Conservation (phyloP, 1,284 basidiomycete genomes). For the Nidula niveotomentosa region DNA sequence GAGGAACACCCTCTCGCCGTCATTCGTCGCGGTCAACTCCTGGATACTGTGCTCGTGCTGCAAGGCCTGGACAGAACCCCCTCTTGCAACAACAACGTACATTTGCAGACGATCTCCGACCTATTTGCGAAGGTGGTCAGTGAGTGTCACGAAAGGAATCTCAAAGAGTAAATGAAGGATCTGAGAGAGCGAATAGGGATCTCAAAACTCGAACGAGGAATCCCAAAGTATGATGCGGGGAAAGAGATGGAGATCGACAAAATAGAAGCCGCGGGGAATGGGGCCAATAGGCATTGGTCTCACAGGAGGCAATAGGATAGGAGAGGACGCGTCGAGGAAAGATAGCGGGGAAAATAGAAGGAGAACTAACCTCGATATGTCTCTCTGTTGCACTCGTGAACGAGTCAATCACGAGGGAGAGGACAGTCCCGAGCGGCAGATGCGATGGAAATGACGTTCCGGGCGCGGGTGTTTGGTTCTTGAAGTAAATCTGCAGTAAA, state of each 20-base stretch:
- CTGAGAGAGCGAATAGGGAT: slow-evolving; percentile 10
- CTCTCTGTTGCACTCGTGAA: slow-evolving; percentile 94
- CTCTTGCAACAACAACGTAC: slow-evolving; percentile 79
- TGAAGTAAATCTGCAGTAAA: slow-evolving; percentile 84
- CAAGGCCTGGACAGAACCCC: slow-evolving; percentile 62
- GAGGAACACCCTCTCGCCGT: slow-evolving; percentile 74
- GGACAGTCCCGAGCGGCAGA: slow-evolving; percentile 77
- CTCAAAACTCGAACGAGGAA: neutral
- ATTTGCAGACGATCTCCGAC: slow-evolving; percentile 95
- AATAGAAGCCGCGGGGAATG: neutral
- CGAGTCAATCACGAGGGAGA: slow-evolving; percentile 88
- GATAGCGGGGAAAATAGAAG: slow-evolving; percentile 8
- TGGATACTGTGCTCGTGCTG: slow-evolving; percentile 57
- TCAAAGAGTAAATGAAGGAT: too few species aligned
- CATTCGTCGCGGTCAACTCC: slow-evolving; percentile 56
- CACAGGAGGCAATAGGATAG: too few species aligned
- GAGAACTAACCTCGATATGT: slow-evolving; percentile 80
- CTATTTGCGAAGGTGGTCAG: slow-evolving; percentile 32
- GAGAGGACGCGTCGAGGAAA: neutral
- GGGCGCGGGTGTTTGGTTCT: slow-evolving; percentile 79
- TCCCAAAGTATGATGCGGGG: neutral
- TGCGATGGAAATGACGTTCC: slow-evolving; percentile 76
- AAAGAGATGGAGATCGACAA: slow-evolving; percentile 6
- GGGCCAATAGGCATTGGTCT: too few species aligned
- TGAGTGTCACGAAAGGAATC: neutral